phyloP scores from a whole-genome alignment of 129 eudicot species.

The Artemisia argyi region DNA sequence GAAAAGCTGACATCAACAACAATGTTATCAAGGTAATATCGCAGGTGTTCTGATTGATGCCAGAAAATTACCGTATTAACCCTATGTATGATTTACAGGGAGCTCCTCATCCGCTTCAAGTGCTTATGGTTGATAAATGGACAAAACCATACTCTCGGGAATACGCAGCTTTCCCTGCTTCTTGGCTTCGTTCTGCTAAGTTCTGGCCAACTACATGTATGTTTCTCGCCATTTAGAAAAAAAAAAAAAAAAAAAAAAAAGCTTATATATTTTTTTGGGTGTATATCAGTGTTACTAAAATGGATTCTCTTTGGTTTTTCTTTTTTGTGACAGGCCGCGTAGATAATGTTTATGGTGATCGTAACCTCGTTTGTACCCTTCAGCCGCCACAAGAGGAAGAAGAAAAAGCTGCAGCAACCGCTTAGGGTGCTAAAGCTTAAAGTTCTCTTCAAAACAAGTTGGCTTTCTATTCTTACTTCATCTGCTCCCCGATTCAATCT shows the following conservation, averaged over 20 bases:
- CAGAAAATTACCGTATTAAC: too few relatives aligned
- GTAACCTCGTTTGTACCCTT: constrained; percentile 93
- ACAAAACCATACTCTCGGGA: constrained; percentile 93
- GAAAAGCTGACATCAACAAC: constrained; percentile 73
- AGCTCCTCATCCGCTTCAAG: constrained; percentile 93
- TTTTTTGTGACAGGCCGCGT: constrained; percentile 63
- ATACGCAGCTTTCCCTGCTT: constrained; percentile 92
- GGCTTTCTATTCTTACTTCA: constrained; percentile 14
- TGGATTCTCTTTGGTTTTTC: background rate
- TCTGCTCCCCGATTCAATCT: constrained; percentile 18
- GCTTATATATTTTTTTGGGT: background rate
- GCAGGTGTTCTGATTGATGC: background rate
- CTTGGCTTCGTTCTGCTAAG: constrained; percentile 93
- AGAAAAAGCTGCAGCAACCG: constrained; percentile 86
- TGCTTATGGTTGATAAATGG: constrained; percentile 95
- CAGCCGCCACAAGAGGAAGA: constrained; percentile 63
- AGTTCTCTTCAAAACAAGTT: constrained; percentile 21
- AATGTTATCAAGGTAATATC: constrained; percentile 77
- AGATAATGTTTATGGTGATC: constrained; percentile 97
- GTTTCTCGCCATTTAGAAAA: constrained; percentile 9
- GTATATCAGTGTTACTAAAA: background rate
- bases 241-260: too few relatives aligned
- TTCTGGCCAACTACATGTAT: constrained; percentile 95
- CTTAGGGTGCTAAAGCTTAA: constrained; percentile 34
- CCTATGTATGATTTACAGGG: constrained; percentile 42